phyloP scores from a whole-genome alignment of 2,329 filamentous ascomycete genomes.

The Exophiala oligosperma region DNA sequence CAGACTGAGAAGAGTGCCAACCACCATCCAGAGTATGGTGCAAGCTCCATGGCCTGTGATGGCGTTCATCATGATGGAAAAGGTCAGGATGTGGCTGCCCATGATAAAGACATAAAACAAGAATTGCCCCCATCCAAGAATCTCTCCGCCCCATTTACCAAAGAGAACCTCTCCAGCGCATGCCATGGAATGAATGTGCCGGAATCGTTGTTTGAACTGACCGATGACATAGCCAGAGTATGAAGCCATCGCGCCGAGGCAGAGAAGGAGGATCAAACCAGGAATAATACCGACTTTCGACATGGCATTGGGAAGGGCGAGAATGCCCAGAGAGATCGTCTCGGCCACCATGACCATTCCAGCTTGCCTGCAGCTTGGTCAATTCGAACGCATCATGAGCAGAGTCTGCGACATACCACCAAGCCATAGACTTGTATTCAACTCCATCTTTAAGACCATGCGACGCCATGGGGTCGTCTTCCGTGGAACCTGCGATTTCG shows the following conservation, averaged over 20 bases:
- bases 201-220: constrained; percentile 56
- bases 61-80: constrained; percentile 67
- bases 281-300: constrained; percentile 55
- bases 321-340: constrained; percentile 59
- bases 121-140: constrained; percentile 62
- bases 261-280: constrained; percentile 55
- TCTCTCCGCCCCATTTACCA: constrained; percentile 55
- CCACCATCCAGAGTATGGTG: constrained; percentile 62
- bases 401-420: constrained; percentile 14
- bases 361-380: constrained; percentile 41
- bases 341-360: constrained; percentile 56
- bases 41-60: constrained; percentile 63
- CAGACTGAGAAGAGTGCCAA: constrained; percentile 60
- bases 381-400: not conserved
- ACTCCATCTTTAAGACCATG: constrained; percentile 16
- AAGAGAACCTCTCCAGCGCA: constrained; percentile 65
- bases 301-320: constrained; percentile 55
- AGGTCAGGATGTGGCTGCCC: constrained; percentile 69
- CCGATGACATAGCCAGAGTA: constrained; percentile 63
- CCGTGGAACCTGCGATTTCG: not conserved
- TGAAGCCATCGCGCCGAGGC: constrained; percentile 56
- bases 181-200: constrained; percentile 62
- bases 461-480: constrained; percentile 13
- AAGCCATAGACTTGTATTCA: constrained; percentile 25
- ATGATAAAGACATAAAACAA: constrained; percentile 69